Conservation (phyloP, 2,329 filamentous ascomycete species). For the Trichoderma harzianum region DNA sequence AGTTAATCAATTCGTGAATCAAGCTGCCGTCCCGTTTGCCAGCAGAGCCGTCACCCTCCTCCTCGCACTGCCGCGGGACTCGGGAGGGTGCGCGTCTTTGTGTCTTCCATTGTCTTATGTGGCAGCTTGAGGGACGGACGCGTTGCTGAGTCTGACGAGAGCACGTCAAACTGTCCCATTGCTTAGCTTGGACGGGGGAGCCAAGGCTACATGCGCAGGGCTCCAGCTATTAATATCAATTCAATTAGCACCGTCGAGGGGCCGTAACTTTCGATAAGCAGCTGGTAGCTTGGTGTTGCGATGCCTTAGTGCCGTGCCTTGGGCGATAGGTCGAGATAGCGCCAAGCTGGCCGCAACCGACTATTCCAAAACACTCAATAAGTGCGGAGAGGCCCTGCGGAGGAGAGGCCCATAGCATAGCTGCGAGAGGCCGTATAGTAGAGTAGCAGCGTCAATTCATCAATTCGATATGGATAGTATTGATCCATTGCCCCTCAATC, state of each 20-base stretch:
- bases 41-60: background rate
- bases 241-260: background rate
- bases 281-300: background rate
- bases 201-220: background rate
- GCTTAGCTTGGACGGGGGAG: background rate
- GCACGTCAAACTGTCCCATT: background rate
- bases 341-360: background rate
- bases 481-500: background rate
- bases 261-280: background rate
- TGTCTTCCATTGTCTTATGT: background rate
- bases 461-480: background rate
- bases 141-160: slow-evolving; percentile 13
- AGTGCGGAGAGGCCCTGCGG: background rate
- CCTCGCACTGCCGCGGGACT: background rate
- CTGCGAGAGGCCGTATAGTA: background rate
- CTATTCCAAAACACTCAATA: background rate
- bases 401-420: background rate
- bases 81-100: background rate
- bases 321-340: background rate
- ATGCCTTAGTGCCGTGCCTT: background rate
- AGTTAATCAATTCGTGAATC: background rate
- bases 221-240: slow-evolving; percentile 3
- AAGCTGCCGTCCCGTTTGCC: background rate
- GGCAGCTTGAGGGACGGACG: slow-evolving; percentile 7
- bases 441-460: background rate